Conservation (phyloP, 106 monocot genomes). For the Dendrobium chrysotoxum region DNA sequence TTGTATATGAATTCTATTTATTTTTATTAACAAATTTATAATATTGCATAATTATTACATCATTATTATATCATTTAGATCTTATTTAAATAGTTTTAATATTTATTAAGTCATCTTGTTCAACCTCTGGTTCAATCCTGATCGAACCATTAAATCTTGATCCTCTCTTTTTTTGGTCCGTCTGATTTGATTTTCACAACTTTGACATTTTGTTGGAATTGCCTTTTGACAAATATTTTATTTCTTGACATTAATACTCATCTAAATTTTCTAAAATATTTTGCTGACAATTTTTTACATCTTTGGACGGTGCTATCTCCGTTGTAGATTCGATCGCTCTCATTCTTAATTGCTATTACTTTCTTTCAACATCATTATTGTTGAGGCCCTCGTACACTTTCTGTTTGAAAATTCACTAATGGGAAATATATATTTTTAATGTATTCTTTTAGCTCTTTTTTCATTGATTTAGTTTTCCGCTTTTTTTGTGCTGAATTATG, state of each 20-base stretch:
- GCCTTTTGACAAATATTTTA: not conserved
- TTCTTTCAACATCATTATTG: not conserved
- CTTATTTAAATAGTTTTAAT: too few relatives aligned
- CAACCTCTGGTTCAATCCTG: too few relatives aligned
- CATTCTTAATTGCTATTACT: not conserved
- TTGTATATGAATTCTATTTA: too few relatives aligned
- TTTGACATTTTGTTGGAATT: not conserved
- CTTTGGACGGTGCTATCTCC: not conserved
- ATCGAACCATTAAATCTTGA: too few relatives aligned
- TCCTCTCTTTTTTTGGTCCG: too few relatives aligned
- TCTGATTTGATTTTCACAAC: too few relatives aligned
- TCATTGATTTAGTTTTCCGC: not conserved
- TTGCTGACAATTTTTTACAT: not conserved
- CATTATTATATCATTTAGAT: too few relatives aligned
- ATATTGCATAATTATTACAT: too few relatives aligned
- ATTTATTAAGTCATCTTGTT: too few relatives aligned
- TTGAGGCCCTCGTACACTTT: not conserved
- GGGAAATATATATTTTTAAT: not conserved
- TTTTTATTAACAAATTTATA: too few relatives aligned
- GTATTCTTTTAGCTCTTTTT: not conserved
- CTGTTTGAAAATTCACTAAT: not conserved
- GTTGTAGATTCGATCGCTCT: not conserved
- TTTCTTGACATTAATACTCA: not conserved
- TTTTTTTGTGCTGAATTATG: not conserved
- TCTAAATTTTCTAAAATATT: not conserved